phyloP scores from a whole-genome alignment of 2,329 filamentous ascomycete genomes.

The Paraphaeosphaeria minitans region DNA sequence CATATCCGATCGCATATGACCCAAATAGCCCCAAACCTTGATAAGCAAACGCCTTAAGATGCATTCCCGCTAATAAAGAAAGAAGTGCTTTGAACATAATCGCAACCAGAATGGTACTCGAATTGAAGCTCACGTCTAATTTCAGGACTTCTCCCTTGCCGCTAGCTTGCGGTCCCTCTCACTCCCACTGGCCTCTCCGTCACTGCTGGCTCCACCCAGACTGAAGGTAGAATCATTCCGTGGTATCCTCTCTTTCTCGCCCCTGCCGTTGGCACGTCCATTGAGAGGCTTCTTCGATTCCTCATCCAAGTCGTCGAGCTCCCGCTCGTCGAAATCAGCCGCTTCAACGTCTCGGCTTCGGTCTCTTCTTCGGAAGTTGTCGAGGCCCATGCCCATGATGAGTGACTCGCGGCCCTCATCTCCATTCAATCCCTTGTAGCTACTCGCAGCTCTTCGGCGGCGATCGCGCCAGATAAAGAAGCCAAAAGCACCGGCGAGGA shows the following conservation, averaged over 20 bases:
- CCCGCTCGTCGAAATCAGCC: constrained; percentile 66
- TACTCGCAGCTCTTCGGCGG: constrained; percentile 47
- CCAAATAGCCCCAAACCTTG: not conserved
- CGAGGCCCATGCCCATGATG: constrained; percentile 52
- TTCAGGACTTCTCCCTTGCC: constrained; percentile 31
- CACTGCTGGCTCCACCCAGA: constrained; percentile 54
- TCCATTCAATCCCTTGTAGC: constrained; percentile 52
- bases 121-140: not conserved
- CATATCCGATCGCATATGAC: not conserved
- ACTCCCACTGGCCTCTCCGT: constrained; percentile 44
- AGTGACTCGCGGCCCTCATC: constrained; percentile 53
- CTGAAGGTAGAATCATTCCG: constrained; percentile 52
- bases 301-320: constrained; percentile 60
- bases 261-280: constrained; percentile 26
- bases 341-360: constrained; percentile 61
- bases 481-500: constrained; percentile 76
- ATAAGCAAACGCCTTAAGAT: constrained; percentile 12
- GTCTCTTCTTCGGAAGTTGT: constrained; percentile 52
- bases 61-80: constrained; percentile 8
- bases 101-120: not conserved
- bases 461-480: constrained; percentile 67
- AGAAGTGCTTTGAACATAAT: not conserved
- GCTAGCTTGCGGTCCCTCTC: constrained; percentile 35
- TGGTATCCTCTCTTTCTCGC: constrained; percentile 38
- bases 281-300: constrained; percentile 30